Percentiles rank a stretch among this genome's conserved stretches.
phyloP scores from a whole-genome alignment of 2,329 filamentous ascomycete genomes.

The Trichoderma citrinoviride region DNA sequence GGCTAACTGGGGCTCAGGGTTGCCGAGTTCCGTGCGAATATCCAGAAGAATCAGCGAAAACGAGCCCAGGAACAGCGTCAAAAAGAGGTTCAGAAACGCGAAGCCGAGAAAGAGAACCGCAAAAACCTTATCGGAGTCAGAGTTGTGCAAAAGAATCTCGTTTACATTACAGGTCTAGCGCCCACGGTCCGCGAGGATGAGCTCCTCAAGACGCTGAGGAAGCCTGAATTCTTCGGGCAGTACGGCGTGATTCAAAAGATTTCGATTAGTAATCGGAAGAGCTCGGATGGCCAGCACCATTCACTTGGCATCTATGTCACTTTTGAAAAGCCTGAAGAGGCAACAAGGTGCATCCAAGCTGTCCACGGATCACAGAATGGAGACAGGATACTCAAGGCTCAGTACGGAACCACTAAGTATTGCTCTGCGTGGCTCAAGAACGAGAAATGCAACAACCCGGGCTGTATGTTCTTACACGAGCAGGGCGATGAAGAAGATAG shows the following conservation, averaged over 20 bases:
- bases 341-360: slow-evolving; percentile 81
- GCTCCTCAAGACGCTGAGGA: slow-evolving; percentile 83
- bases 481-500: slow-evolving; percentile 97
- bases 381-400: slow-evolving; percentile 76
- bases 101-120: slow-evolving; percentile 91
- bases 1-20: slow-evolving; percentile 49
- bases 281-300: slow-evolving; percentile 69
- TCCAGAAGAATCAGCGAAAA: slow-evolving; percentile 90
- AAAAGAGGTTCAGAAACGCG: slow-evolving; percentile 93
- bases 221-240: slow-evolving; percentile 92
- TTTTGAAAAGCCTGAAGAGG: slow-evolving; percentile 88
- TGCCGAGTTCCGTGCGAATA: slow-evolving; percentile 71
- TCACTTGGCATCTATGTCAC: slow-evolving; percentile 98
- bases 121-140: slow-evolving; percentile 94
- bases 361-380: slow-evolving; percentile 92
- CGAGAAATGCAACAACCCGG: slow-evolving; percentile 90
- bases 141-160: slow-evolving; percentile 96
- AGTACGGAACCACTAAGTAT: slow-evolving; percentile 91
- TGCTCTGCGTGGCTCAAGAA: slow-evolving; percentile 95
- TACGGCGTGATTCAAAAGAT: slow-evolving; percentile 99
- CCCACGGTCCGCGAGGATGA: slow-evolving; percentile 91
- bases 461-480: slow-evolving; percentile 98
- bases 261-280: slow-evolving; percentile 94
- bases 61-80: slow-evolving; percentile 78
- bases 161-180: slow-evolving; percentile 93